These are phyloP conservation scores for Lotus japonicus DNA, from an alignment of 306 rosid species.

Conservation along the genomic window DNA sequence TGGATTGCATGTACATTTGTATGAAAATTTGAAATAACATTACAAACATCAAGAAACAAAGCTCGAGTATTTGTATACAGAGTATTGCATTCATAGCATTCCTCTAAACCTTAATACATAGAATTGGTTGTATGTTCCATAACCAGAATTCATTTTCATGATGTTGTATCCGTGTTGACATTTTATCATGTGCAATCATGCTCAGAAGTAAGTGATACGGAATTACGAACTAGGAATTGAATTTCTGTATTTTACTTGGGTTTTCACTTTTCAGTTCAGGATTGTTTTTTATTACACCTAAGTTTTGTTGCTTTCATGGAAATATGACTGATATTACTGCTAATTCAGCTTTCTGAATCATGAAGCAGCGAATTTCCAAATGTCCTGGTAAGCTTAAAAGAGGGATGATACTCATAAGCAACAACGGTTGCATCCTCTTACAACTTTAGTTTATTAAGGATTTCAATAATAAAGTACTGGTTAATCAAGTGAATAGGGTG, in stretches of 20 bases:
- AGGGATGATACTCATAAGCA: not conserved
- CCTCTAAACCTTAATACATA: not conserved
- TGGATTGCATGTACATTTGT: not conserved
- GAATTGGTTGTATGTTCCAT: not conserved
- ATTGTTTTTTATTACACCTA: not conserved
- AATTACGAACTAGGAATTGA: not conserved
- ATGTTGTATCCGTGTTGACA: not conserved
- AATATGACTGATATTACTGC: not conserved
- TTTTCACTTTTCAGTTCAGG: not conserved
- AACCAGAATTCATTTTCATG: not conserved
- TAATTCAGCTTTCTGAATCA: not conserved
- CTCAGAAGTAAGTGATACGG: not conserved
- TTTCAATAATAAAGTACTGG: not conserved
- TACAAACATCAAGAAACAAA: not conserved
- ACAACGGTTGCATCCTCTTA: not conserved
- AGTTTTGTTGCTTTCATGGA: not conserved
- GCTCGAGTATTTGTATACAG: not conserved
- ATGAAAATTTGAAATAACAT: not conserved
- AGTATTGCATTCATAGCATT: not conserved
- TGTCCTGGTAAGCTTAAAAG: not conserved
- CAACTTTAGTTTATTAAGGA: not conserved
- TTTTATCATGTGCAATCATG: not conserved
- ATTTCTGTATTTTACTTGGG: not conserved
- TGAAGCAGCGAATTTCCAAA: not conserved
- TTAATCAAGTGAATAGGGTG: not conserved